Conservation (phyloP, 169 alveolate genomes). For the Theileria parva region DNA sequence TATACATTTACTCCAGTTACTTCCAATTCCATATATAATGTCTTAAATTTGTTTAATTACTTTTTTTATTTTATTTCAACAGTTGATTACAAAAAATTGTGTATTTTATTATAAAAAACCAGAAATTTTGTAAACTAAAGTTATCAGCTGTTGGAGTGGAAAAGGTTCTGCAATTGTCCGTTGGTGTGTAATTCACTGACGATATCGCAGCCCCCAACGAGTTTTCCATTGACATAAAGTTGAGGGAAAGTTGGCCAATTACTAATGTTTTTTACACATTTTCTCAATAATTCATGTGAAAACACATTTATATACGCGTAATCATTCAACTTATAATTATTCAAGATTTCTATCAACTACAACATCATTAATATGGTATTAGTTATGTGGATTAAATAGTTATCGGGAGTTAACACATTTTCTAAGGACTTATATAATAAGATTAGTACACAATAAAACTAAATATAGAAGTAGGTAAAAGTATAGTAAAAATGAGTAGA, state of each 20-base stretch:
- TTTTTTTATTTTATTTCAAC: no score
- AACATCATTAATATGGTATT: background rate
- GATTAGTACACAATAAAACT: background rate
- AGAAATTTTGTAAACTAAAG: no score
- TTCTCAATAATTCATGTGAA: constrained; percentile 56
- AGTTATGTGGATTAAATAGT: no score
- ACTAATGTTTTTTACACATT: constrained; percentile 58
- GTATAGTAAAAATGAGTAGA: background rate
- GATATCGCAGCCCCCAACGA: constrained; percentile 89
- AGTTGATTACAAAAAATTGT: no score
- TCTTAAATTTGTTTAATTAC: no score
- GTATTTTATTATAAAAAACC: no score
- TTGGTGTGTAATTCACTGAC: constrained; percentile 84
- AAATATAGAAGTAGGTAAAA: background rate
- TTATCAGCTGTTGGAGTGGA: constrained; percentile 15
- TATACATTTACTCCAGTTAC: no score
- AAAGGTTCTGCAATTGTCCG: constrained; percentile 80
- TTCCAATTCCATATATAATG: no score
- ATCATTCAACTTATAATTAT: constrained; percentile 52
- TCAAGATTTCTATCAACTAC: constrained; percentile 52
- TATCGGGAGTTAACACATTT: background rate
- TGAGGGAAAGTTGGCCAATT: constrained; percentile 77
- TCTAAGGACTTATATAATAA: no score
- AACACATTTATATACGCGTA: constrained; percentile 61
- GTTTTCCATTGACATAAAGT: constrained; percentile 45